Conservation (phyloP, 495 filamentous ascomycete genomes). For the Chaetomium cochliodes region DNA sequence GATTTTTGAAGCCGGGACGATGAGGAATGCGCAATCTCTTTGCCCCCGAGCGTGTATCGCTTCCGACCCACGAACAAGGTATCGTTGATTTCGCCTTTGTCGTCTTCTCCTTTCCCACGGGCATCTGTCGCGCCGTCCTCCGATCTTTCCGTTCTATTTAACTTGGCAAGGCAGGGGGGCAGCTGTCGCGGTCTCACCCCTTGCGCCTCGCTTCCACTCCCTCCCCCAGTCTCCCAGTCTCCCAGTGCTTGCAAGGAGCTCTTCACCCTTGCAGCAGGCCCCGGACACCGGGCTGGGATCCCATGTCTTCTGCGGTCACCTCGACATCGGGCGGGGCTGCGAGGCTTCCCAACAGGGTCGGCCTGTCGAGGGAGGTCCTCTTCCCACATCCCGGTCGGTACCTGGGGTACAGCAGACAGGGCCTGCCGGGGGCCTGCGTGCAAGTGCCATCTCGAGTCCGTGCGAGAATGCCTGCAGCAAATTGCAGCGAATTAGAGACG, state of each 20-base stretch:
- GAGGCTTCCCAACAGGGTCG: background rate
- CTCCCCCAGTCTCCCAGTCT: no score
- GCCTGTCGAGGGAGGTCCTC: background rate
- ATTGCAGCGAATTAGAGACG: constrained; percentile 31
- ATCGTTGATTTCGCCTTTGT: background rate
- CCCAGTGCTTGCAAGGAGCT: constrained; percentile 32
- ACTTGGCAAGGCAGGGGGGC: constrained; percentile 25
- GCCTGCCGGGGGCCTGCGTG: constrained; percentile 20
- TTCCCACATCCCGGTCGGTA: constrained; percentile 21
- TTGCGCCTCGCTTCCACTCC: constrained; percentile 33
- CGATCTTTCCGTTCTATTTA: constrained; percentile 21
- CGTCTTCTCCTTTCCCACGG: background rate
- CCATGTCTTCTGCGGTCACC: constrained; percentile 10
- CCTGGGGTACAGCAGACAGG: constrained; percentile 30
- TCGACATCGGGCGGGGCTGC: constrained; percentile 22
- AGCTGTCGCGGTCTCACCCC: constrained; percentile 10
- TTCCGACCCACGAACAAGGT: background rate
- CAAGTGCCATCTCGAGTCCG: constrained; percentile 31
- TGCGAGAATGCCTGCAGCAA: constrained; percentile 26
- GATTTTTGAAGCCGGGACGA: no score
- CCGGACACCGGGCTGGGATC: constrained; percentile 12
- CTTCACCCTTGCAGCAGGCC: constrained; percentile 24
- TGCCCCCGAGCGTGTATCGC: background rate
- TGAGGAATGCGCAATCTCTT: background rate
- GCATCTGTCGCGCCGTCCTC: background rate